Percentiles rank a stretch among this genome's conserved stretches.
These are phyloP conservation scores for Tilletia caries DNA, from an alignment of 1,284 basidiomycete genomes.

Conservation along the genomic window DNA sequence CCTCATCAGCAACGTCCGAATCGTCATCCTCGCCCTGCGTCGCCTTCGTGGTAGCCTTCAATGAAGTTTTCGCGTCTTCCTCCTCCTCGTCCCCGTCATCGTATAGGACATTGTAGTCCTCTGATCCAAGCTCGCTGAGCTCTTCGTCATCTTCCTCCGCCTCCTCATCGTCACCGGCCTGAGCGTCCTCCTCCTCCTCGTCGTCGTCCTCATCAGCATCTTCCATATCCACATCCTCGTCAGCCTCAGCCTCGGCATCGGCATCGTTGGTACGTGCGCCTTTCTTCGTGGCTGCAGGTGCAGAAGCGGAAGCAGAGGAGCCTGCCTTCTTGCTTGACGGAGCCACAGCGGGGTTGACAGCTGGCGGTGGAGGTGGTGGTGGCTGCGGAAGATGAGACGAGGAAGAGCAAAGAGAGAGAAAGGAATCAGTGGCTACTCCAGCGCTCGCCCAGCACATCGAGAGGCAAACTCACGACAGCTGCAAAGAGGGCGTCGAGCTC, in stretches of 20 bases:
- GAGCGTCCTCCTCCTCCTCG: constrained; percentile 56
- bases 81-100: constrained; percentile 14
- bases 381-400: not conserved
- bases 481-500: constrained; percentile 67
- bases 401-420: constrained; percentile 54
- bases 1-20: constrained; percentile 1
- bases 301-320: no score
- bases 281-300: no score
- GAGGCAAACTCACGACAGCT: constrained; percentile 60
- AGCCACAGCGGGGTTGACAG: no score
- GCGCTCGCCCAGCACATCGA: not conserved
- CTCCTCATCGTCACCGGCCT: constrained; percentile 62
- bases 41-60: not conserved
- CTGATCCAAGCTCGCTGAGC: constrained; percentile 17
- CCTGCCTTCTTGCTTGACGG: no score
- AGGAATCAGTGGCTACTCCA: constrained; percentile 67
- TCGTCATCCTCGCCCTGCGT: constrained; percentile 58
- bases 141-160: constrained; percentile 82
- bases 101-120: constrained; percentile 21
- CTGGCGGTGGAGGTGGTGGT: not conserved
- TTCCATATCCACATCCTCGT: constrained; percentile 72
- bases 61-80: constrained; percentile 13
- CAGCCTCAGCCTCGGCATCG: no score
- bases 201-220: constrained; percentile 70
- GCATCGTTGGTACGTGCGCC: no score